These are phyloP conservation scores for Prunus padus DNA, from an alignment of 306 rosid genomes.

Conservation along the genomic window DNA sequence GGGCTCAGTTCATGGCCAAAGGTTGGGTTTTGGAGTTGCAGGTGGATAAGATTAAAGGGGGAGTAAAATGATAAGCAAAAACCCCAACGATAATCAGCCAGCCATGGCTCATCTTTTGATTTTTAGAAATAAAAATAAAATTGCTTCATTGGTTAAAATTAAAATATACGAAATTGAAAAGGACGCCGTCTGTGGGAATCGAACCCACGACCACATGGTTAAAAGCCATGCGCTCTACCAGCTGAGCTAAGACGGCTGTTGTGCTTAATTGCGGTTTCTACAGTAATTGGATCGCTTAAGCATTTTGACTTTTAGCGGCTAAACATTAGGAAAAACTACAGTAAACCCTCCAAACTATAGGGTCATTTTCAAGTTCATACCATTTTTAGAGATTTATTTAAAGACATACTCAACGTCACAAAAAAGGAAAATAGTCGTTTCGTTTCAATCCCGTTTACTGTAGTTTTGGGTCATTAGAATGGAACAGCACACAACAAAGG, in stretches of 20 bases:
- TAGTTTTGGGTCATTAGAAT: too few relatives aligned
- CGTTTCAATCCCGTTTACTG: too few relatives aligned
- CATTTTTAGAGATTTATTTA: too few relatives aligned
- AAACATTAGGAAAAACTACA: too few relatives aligned
- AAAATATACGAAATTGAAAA: too few relatives aligned
- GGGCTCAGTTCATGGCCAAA: not conserved
- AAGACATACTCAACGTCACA: too few relatives aligned
- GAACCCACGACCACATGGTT: slow-evolving; percentile 39
- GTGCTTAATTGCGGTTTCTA: not conserved
- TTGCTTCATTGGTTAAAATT: not conserved
- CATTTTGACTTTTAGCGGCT: too few relatives aligned
- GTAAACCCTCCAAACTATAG: too few relatives aligned
- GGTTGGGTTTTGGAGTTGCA: not conserved
- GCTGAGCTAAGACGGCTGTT: slow-evolving; percentile 35
- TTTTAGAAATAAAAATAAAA: not conserved
- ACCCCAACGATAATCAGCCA: not conserved
- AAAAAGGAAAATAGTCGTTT: too few relatives aligned
- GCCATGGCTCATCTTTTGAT: not conserved
- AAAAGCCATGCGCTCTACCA: slow-evolving; percentile 40
- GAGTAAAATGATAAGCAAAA: not conserved
- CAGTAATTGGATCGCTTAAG: too few relatives aligned
- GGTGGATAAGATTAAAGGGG: not conserved
- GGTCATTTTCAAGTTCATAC: too few relatives aligned
- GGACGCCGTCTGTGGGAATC: slow-evolving; percentile 36
- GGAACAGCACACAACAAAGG: too few relatives aligned